Base-by-base conservation (phyloP, 2,329 filamentous ascomycete genomes). In the Apiospora marii region DNA sequence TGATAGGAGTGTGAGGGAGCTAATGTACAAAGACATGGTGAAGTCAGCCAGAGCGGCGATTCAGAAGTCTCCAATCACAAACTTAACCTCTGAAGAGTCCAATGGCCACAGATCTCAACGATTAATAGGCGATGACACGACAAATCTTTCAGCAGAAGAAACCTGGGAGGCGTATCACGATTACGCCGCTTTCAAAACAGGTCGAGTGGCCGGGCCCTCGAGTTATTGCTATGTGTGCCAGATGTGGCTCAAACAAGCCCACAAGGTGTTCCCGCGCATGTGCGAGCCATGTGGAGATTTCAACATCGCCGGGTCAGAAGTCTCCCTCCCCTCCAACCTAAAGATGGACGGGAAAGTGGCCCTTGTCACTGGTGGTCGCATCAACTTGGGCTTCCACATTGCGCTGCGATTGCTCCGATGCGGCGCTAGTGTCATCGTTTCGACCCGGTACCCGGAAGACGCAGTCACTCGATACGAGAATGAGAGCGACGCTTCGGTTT, bases 391-490 rank as follows among this genome's bases (percentile, higher is more conserved):
- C 19, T 83, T 79, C 67, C 74, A 77, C 46, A 81, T 78, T 10
- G 79, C 79, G 7, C 74, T 82, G 5, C 76, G 81, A 16, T 75
- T 83, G 22, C 77, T 83, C 8, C 78, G 80, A 2, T 82, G 81
- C 69, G 81, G 82, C 19, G 80, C 80, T 1, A 72, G 71, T 3
- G 81, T 83, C 22, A 79, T 83, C n/a, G 80, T 80, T 1, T 81
- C 82, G 2, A 79, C 80, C 5, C 78, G 82, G 22, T 83, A 83
- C 68, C 82, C 81, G 12, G 74, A 75, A 10, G 82, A 83, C 70
- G 80, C 82, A 7, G 77, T 78, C 27, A 69, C 72, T 2, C 77
- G 81, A 37, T 83, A 82, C 72, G 68, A 70, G 12, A 49, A 34
- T 19, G 76, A 80, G 58, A 34, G 48, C 0, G 77, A 78, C 67